Base-by-base conservation (phyloP, 192 early-diverging fungal genomes). In the Dissophora globulifera region DNA sequence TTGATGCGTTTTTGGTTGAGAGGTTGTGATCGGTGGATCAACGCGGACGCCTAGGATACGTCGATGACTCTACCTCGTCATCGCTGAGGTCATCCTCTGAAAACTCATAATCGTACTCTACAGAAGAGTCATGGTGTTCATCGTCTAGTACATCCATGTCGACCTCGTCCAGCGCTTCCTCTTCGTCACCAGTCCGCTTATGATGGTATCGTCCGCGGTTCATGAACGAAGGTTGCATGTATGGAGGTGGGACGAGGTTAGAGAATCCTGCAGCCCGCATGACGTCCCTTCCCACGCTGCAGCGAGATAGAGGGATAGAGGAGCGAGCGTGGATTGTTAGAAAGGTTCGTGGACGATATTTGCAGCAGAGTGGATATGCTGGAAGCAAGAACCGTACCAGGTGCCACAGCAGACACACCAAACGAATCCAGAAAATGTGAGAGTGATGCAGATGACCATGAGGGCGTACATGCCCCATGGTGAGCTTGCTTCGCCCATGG, bases 341-440 rank as follows among this genome's bases (percentile, higher is more conserved):
- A n/a, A n/a, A n/a, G n/a, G n/a, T n/a, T n/a, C n/a, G n/a, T n/a
- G n/a, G n/a, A n/a, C n/a, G n/a, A n/a, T n/a, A n/a, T n/a, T n/a
- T n/a, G n/a, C n/a, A n/a, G n/a, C n/a, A n/a, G n/a, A n/a, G n/a
- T n/a, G n/a, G n/a, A 25, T 20, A 30, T 47, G 45, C 3, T 26
- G 12, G 10, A 23, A 15, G 10, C 13, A 43, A 10, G 19, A 26
- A 22, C 1, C 0, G 27, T 61, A 76, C 72, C 72, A 76, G 55
- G 72, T 76, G 33, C 72, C 72, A 67, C 72, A 76, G n/a, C 72
- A 76, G 40, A 76, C 22, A 27, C 72, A 76, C 72, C 72, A 76
- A 22, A 67, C 64, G 38, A 76, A 59, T 29, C 72, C 72, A 31
- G 64, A 67, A 35, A 76, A 41, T 20, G 58, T 8, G 1, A 67